phyloP scores from a whole-genome alignment of 305 asterid genomes.

The Rubia balearica region DNA sequence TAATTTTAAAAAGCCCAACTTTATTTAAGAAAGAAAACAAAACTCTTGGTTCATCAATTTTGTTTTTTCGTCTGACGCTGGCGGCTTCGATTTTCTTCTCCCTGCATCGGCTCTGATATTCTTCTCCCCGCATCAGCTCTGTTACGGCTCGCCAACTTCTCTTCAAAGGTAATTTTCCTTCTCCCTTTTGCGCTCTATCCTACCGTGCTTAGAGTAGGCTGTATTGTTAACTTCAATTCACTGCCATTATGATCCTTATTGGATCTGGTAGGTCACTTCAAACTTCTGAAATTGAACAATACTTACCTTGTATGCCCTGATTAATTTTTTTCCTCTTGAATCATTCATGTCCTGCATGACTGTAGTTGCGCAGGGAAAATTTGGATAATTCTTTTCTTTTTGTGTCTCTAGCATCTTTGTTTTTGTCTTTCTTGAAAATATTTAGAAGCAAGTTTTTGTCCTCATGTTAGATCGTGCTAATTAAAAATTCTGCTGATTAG shows the following conservation, averaged over 20 bases:
- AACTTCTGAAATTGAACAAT: background rate
- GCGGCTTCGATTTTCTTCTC: no score
- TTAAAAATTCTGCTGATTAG: slow-evolving; percentile 4
- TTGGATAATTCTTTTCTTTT: background rate
- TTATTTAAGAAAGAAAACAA: no score
- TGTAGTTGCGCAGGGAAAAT: background rate
- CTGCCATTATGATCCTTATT: background rate
- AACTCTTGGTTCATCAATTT: no score
- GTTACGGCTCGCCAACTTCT: no score
- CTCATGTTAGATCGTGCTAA: slow-evolving; percentile 6
- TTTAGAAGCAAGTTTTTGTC: background rate
- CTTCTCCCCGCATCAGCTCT: no score
- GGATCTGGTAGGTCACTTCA: background rate
- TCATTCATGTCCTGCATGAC: background rate
- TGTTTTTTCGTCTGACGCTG: no score
- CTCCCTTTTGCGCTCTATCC: background rate
- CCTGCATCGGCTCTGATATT: no score
- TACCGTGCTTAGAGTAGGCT: background rate
- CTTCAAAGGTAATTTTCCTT: no score
- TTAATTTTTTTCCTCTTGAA: background rate
- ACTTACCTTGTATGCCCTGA: background rate
- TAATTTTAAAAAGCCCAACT: no score
- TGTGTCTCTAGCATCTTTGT: background rate
- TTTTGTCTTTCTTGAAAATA: background rate
- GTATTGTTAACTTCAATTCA: no score